Evolutionary conservation across 2,329 filamentous ascomycete species (phyloP), one percentile per base, ranked within the genome.

Genomic region (Periconia sp.): DNA sequence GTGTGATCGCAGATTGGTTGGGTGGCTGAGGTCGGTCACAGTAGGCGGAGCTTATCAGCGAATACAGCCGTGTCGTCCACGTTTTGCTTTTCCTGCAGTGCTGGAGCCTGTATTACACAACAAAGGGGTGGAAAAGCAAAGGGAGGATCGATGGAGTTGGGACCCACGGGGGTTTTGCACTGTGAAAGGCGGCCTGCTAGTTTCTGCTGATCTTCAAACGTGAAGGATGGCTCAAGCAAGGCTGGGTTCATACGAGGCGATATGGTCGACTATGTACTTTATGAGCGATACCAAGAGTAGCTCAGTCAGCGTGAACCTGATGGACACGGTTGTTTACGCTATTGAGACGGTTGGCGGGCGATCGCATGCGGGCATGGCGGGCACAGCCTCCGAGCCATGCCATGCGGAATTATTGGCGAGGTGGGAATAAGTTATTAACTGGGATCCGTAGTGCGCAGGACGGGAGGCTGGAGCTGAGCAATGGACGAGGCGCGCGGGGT

Each of bases 1-100:
- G 37, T 33, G 47, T 49, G 37, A 17, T 49, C n/a, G 35, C 46
- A 49, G 46, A 41, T 42, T 42, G 37, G 46, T 14, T 14, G 37
- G 46, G 27, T 20, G 17, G 45, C 18, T 30, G 17, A 11, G 17
- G 14, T 20, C 14, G 42, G 33, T 11, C 33, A 11, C 15, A 37
- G 33, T 37, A 37, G 33, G 33, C 33, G 31, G 31, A 33, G 31
- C 31, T 33, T 33, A 7, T 33, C 31, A 33, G 31, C 31, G 8
- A 8, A 33, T 7, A 14, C 14, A 33, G 31, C 14, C 31, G 14
- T n/a, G n/a, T n/a, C 31, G 14, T 14, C 31, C 7, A 33, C 31
- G 31, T 14, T 37, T 37, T 37, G 33, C 23, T 27, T 27, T 27
- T 27, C 23, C 23, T 27, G 23, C 23, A 8, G 23, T 27, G 23